Conservation (phyloP, 2,329 filamentous ascomycete species). For the Harringtonia aguacate region DNA sequence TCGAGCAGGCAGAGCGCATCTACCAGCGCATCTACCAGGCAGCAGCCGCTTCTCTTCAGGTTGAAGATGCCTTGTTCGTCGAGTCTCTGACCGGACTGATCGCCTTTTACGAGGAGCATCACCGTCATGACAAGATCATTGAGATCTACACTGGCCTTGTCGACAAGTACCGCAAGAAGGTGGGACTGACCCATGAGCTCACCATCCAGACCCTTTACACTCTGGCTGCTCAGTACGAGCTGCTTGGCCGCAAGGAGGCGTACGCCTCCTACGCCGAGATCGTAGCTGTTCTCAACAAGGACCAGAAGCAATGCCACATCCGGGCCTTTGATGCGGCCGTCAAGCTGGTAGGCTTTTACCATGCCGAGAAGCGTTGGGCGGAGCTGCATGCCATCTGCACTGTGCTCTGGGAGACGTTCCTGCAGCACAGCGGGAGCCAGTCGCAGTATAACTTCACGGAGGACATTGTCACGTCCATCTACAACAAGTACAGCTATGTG, state of each 20-base stretch:
- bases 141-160: slow-evolving; percentile 24
- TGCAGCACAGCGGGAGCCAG: slow-evolving; percentile 26
- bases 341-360: slow-evolving; percentile 31
- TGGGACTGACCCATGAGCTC: slow-evolving; percentile 18
- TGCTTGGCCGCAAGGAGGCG: slow-evolving; percentile 21
- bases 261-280: slow-evolving; percentile 26
- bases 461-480: slow-evolving; percentile 32
- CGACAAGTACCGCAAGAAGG: slow-evolving; percentile 20
- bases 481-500: slow-evolving; percentile 34
- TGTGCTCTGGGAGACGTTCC: slow-evolving; percentile 34
- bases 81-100: slow-evolving; percentile 20
- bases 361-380: slow-evolving; percentile 30
- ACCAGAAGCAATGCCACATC: slow-evolving; percentile 23
- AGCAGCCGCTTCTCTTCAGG: slow-evolving; percentile 18
- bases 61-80: slow-evolving; percentile 19
- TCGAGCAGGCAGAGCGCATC: slow-evolving; percentile 26
- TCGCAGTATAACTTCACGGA: slow-evolving; percentile 23
- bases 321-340: slow-evolving; percentile 34
- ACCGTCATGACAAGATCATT: slow-evolving; percentile 26
- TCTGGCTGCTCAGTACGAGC: slow-evolving; percentile 16
- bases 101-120: slow-evolving; percentile 23
- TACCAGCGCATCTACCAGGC: slow-evolving; percentile 26
- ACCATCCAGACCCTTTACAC: slow-evolving; percentile 24
- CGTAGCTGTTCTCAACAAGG: slow-evolving; percentile 21
- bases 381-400: slow-evolving; percentile 33